Conservation (phyloP, 1,139 yeast species). For the Hansenula anomala region DNA sequence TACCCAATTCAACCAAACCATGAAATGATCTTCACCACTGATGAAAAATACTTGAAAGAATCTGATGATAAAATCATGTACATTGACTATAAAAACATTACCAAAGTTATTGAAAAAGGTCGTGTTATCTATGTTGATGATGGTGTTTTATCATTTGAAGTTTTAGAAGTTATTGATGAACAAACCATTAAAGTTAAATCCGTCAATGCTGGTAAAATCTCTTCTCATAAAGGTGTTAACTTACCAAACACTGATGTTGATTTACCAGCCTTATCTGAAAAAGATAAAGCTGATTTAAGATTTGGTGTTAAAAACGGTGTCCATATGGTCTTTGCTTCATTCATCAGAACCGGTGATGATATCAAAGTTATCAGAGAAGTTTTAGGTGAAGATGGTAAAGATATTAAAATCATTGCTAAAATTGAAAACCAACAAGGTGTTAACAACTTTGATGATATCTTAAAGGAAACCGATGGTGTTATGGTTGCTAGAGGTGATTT, state of each 20-base stretch:
- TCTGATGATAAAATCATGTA: constrained; percentile 81
- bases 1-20: constrained; percentile 81
- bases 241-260: constrained; percentile 99
- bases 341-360: constrained; percentile 92
- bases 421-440: constrained; percentile 99
- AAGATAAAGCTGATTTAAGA: constrained; percentile 84
- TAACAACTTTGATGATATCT: constrained; percentile 96
- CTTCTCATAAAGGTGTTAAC: constrained; percentile 98
- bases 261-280: constrained; percentile 95
- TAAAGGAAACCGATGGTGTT: constrained; percentile 94
- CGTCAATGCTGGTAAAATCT: constrained; percentile 90
- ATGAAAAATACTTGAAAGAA: constrained; percentile 65
- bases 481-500: constrained; percentile 99
- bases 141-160: constrained; percentile 96
- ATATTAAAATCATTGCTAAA: constrained; percentile 93
- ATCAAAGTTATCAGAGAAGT: constrained; percentile 87
- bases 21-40: constrained; percentile 91
- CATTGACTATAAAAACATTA: constrained; percentile 92
- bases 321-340: constrained; percentile 97
- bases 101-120: constrained; percentile 86
- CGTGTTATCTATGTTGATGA: constrained; percentile 92
- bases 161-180: constrained; percentile 72
- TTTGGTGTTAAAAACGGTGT: constrained; percentile 97
- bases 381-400: constrained; percentile 94
- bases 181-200: constrained; percentile 81